These are phyloP conservation scores for Gossypium australe DNA, from an alignment of 345 rosid genomes.

Conservation along the genomic window DNA sequence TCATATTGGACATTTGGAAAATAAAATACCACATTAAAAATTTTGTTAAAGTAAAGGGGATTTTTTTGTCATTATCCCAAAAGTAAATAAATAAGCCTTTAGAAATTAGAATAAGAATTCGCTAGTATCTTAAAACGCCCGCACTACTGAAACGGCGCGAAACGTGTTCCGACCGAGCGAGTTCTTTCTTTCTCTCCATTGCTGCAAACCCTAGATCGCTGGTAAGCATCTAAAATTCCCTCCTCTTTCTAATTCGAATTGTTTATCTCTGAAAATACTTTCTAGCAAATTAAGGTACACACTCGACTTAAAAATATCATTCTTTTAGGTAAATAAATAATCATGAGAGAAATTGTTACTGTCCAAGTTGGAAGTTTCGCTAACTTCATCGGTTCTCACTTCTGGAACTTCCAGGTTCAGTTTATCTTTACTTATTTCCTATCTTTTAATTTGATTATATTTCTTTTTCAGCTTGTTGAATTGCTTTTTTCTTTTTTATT, in stretches of 20 bases:
- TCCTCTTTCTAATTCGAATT: neutral
- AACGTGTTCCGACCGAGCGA: neutral
- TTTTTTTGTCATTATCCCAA: no score
- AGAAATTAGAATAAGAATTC: no score
- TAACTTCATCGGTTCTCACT: slow-evolving; percentile 92
- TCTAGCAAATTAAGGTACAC: neutral
- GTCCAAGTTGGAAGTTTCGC: slow-evolving; percentile 84
- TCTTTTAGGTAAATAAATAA: neutral
- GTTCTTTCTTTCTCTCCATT: neutral
- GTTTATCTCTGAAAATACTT: neutral
- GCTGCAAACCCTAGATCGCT: neutral
- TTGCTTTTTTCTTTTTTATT: neutral
- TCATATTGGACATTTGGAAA: no score
- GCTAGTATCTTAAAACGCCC: no score
- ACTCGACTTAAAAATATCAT: neutral
- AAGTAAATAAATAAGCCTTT: no score
- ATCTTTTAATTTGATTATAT: neutral
- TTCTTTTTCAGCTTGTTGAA: neutral
- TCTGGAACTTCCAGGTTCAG: slow-evolving; percentile 96
- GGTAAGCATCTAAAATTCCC: neutral
- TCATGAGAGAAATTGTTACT: slow-evolving; percentile 81
- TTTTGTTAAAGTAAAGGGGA: no score
- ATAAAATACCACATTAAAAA: no score
- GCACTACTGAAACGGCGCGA: neutral
- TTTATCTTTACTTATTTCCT: neutral